These are phyloP conservation scores for Sporothrix globosa DNA, from an alignment of 2,329 filamentous ascomycete genomes.

Conservation along the genomic window DNA sequence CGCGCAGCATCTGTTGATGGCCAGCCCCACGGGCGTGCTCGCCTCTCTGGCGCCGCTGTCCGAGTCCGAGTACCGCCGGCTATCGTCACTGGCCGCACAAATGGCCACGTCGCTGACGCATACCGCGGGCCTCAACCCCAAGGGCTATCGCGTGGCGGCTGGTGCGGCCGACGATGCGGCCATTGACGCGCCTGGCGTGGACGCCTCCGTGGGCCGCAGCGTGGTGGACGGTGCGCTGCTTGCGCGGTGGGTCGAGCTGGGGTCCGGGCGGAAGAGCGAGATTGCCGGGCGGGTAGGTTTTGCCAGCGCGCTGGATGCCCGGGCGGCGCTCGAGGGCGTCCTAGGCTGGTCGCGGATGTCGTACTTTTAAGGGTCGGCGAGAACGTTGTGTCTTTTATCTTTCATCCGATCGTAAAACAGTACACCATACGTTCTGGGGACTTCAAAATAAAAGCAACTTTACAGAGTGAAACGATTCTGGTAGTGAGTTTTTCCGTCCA, in stretches of 20 bases:
- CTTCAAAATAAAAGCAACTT: constrained; percentile 6
- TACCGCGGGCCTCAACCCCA: constrained; percentile 78
- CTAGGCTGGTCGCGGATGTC: constrained; percentile 61
- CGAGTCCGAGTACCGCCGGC: constrained; percentile 79
- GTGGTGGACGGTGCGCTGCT: constrained; percentile 80
- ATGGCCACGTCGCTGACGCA: constrained; percentile 76
- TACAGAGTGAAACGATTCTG: not conserved
- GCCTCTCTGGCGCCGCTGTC: constrained; percentile 75
- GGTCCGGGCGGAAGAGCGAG: constrained; percentile 71
- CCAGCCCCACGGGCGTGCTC: constrained; percentile 66
- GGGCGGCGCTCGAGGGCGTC: constrained; percentile 67
- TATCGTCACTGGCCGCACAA: constrained; percentile 80
- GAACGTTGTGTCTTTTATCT: not conserved
- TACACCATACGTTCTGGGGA: not conserved
- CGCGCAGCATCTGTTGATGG: constrained; percentile 35
- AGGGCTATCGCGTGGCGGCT: constrained; percentile 68
- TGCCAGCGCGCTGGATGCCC: constrained; percentile 64
- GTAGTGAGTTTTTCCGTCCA: not conserved
- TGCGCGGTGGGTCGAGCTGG: constrained; percentile 73
- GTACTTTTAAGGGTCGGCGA: constrained; percentile 21
- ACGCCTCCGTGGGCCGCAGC: constrained; percentile 62
- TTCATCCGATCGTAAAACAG: not conserved
- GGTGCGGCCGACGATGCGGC: constrained; percentile 43
- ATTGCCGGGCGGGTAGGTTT: constrained; percentile 74
- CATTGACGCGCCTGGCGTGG: constrained; percentile 54